phyloP scores from a whole-genome alignment of 331 rosid species.

The Phaseolus coccineus region DNA sequence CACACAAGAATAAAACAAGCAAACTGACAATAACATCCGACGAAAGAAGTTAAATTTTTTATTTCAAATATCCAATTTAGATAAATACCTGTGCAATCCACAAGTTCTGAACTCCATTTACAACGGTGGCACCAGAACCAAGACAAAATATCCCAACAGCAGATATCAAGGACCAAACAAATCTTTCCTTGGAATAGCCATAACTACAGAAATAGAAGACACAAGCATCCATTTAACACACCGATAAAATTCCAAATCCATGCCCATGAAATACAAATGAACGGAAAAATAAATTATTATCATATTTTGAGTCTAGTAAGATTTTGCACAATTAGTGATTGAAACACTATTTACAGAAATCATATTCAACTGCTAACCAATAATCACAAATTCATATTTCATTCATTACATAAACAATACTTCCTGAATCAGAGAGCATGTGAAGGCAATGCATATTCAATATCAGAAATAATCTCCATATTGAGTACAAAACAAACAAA shows the following conservation, averaged over 20 bases:
- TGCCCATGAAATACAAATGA: constrained; percentile 33
- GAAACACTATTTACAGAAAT: constrained; percentile 27
- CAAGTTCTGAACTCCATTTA: constrained; percentile 94
- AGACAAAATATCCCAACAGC: constrained; percentile 99
- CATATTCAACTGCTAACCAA: constrained; percentile 25
- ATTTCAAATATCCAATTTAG: constrained; percentile 35
- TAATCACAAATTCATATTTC: constrained; percentile 14
- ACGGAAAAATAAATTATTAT: background rate
- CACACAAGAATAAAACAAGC: constrained; percentile 16
- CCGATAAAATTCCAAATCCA: constrained; percentile 28
- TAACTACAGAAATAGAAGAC: constrained; percentile 65
- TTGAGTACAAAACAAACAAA: background rate
- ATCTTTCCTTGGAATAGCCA: constrained; percentile 99
- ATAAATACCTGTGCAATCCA: constrained; percentile 81
- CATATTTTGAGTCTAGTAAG: background rate
- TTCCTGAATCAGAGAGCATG: constrained; percentile 28
- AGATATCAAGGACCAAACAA: constrained; percentile 99
- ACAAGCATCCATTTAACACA: constrained; percentile 26
- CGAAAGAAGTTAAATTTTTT: constrained; percentile 22
- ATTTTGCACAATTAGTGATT: constrained; percentile 18
- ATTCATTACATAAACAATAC: constrained; percentile 10
- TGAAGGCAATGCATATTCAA: constrained; percentile 10
- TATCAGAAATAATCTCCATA: background rate
- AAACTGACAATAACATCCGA: constrained; percentile 8
- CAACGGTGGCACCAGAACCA: constrained; percentile 98